Conservation (phyloP, 495 filamentous ascomycete species). For the Lasiosphaeria miniovina region DNA sequence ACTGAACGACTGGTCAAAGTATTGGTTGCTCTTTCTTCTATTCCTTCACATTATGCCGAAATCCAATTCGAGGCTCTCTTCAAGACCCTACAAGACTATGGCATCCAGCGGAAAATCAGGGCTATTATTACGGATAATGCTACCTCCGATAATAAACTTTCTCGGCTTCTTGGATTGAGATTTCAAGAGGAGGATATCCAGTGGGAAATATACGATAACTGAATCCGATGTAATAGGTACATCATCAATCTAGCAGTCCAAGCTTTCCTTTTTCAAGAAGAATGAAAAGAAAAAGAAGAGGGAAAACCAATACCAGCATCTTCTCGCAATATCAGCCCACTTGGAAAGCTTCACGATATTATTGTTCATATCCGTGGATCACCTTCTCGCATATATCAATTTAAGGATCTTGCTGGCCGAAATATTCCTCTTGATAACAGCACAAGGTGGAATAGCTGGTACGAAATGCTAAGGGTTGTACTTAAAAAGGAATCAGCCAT, state of each 20-base stretch:
- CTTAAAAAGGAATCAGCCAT: conserved; percentile 4
- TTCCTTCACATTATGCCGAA: too few relatives aligned
- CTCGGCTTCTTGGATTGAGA: background rate
- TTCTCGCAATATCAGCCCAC: background rate
- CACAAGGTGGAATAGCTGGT: background rate
- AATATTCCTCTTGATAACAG: conserved; percentile 4
- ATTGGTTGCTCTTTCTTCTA: too few relatives aligned
- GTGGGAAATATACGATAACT: background rate
- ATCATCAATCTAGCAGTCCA: background rate
- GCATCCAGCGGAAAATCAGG: too few relatives aligned
- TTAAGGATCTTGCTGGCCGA: background rate
- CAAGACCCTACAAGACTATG: too few relatives aligned
- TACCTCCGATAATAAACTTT: too few relatives aligned
- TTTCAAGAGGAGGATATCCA: background rate
- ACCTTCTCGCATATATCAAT: background rate
- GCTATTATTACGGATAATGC: too few relatives aligned
- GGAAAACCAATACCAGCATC: background rate
- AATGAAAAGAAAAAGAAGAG: background rate
- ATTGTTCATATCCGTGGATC: background rate
- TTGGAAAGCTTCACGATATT: background rate
- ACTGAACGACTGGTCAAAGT: too few relatives aligned
- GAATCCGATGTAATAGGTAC: conserved; percentile 1
- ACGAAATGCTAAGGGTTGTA: background rate
- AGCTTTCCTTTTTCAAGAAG: background rate
- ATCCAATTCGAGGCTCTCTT: too few relatives aligned